Evolutionary conservation across 345 rosid species (phyloP), one percentile per base, ranked within the genome.

Genomic region (Ceriops zippeliana): DNA sequence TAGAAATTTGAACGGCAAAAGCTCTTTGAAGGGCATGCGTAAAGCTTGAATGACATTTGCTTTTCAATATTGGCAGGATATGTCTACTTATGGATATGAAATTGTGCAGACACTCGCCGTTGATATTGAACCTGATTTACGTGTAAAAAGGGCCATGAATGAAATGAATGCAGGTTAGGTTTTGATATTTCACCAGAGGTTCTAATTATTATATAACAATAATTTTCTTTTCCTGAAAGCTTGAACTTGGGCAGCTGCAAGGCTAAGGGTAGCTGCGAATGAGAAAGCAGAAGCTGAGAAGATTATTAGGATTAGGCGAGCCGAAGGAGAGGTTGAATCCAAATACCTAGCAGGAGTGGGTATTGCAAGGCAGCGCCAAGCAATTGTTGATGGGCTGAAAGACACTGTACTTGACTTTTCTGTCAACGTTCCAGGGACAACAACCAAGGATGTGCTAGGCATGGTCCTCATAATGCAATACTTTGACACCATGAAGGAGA

Each of bases 271-370:
- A 35, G 73, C 65, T 3, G 78, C 78, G 28, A 58, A 57, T 5
- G 73, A 74, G 78, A 74, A 62, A 62, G 69, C 72, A 31, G 73
- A 74, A 51, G 78, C 73, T 0, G 78, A 74, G 60, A 74, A 74
- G 30, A 57, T 74, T 1, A 30, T 68, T 11, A 73, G 32, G 73
- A 63, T 74, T 11, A 73, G 67, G 62, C 49, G 62, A 60, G 71
- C 76, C 3, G 76, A 66, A 19, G 76, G 71, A 17, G 76, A 73
- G 15, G 76, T 71, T 1, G 76, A 67, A n/a, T 26, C 69, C 24
- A 74, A 74, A 58, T 74, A 54, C 63, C 61, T 68, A 1, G 57
- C 77, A 0, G 73, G 77, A 58, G 28, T 62, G 2, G 73, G 77
- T 8, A 74, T 69, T 5, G 77, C 77, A 1, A 61, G 73, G 19